Evolutionary conservation across 2,329 filamentous ascomycete species (phyloP).

Genomic region (Amphichorda felina): DNA sequence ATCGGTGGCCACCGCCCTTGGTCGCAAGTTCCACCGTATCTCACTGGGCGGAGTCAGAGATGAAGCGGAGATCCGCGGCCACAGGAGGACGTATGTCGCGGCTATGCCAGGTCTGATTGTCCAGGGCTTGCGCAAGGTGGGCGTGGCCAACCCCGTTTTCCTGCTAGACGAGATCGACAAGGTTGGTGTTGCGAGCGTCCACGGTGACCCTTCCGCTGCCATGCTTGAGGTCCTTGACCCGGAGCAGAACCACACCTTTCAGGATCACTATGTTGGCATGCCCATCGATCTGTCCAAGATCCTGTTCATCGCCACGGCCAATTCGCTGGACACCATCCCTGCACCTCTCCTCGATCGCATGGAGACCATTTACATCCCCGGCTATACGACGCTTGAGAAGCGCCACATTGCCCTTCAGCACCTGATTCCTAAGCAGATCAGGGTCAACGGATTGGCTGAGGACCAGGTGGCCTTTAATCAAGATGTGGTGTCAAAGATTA

Average conservation of each 20-base stretch:
- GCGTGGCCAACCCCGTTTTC: conserved; percentile 90
- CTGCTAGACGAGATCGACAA: conserved; percentile 98
- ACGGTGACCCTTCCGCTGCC: conserved; percentile 90
- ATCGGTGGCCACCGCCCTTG: conserved; percentile 82
- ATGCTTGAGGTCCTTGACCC: conserved; percentile 98
- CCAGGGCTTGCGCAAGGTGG: conserved; percentile 87
- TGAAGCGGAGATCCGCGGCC: conserved; percentile 92
- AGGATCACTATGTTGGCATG: conserved; percentile 92
- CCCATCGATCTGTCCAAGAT: conserved; percentile 94
- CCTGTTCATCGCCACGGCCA: conserved; percentile 94
- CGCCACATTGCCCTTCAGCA: conserved; percentile 87
- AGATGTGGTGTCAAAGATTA: conserved; percentile 87
- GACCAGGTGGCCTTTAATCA: conserved; percentile 67
- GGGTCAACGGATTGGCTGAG: conserved; percentile 70
- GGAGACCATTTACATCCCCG: conserved; percentile 88
- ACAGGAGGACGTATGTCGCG: conserved; percentile 90
- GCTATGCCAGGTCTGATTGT: conserved; percentile 98
- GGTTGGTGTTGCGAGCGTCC: conserved; percentile 78
- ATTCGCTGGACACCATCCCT: conserved; percentile 88
- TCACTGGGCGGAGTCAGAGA: conserved; percentile 92
- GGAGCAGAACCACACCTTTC: conserved; percentile 91
- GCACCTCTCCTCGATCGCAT: conserved; percentile 90
- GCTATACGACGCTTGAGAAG: conserved; percentile 96
- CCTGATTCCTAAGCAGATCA: conserved; percentile 92
- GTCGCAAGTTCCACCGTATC: conserved; percentile 92